Evolutionary conservation across 257 asterid genomes (phyloP).

Genomic region (Ajuga chamaepitys): DNA sequence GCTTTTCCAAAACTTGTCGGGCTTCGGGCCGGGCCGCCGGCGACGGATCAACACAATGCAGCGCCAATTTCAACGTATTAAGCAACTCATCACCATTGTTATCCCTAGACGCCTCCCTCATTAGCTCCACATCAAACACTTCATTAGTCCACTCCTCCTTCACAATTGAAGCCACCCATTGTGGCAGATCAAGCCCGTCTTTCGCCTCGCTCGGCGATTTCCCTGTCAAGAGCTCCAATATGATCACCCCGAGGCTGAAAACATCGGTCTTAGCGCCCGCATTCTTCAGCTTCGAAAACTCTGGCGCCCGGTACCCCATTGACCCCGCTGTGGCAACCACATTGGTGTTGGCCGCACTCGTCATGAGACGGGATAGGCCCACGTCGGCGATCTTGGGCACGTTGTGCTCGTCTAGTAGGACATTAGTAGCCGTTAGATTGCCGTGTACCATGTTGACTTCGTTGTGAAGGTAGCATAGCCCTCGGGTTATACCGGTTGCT

Average conservation of each 20-base stretch:
- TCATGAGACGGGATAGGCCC: constrained; percentile 41
- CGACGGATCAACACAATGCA: constrained; percentile 85
- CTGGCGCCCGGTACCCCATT: constrained; percentile 82
- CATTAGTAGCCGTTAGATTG: constrained; percentile 51
- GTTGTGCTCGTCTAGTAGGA: constrained; percentile 56
- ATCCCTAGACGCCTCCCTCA: constrained; percentile 41
- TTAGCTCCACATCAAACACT: constrained; percentile 81
- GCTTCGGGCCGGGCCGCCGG: constrained; percentile 82
- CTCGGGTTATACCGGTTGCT: constrained; percentile 62
- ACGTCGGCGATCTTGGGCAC: constrained; percentile 59
- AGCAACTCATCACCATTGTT: constrained; percentile 66
- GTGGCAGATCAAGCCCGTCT: constrained; percentile 78
- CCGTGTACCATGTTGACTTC: constrained; percentile 43
- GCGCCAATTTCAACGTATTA: constrained; percentile 66
- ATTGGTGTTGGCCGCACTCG: constrained; percentile 34
- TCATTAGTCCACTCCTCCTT: constrained; percentile 94
- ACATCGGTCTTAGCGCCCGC: constrained; percentile 63
- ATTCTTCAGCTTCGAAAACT: constrained; percentile 64
- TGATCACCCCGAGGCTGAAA: constrained; percentile 79
- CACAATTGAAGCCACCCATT: constrained; percentile 86
- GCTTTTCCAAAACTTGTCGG: constrained; percentile 53
- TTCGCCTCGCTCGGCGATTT: constrained; percentile 84
- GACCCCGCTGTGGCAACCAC: constrained; percentile 43
- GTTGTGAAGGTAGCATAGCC: constrained; percentile 56
- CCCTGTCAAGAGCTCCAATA: constrained; percentile 83